A percentile compares a stretch with the other conserved stretches of the same genome.
Conservation (phyloP, 176 grass and related monocot genomes). For the Oryza meridionalis region DNA sequence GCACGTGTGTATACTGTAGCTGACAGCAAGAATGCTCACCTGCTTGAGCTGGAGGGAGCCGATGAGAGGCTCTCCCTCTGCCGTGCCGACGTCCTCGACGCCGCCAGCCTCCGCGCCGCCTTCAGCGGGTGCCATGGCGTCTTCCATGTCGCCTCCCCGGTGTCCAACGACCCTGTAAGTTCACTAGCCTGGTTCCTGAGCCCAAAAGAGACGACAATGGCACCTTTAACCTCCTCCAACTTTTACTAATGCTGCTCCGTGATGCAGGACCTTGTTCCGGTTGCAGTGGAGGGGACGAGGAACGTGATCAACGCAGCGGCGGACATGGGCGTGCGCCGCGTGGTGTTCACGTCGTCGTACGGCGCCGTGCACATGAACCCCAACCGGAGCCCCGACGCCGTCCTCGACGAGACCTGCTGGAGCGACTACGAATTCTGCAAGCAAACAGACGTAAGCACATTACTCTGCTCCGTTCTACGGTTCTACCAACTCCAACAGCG, state of each 20-base stretch:
- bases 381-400: slow-evolving; percentile 49
- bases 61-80: slow-evolving; percentile 3
- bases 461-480: neutral
- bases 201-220: neutral
- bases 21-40: slow-evolving; percentile 50
- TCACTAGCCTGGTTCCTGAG: neutral
- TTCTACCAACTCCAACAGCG: neutral
- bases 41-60: slow-evolving; percentile 33
- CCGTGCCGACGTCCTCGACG: no score
- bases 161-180: slow-evolving; percentile 42
- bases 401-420: slow-evolving; percentile 64
- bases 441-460: slow-evolving; percentile 16
- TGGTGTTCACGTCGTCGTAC: slow-evolving; percentile 56
- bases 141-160: slow-evolving; percentile 64
- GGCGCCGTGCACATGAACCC: slow-evolving; percentile 75
- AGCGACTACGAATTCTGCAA: slow-evolving; percentile 65
- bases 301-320: slow-evolving; percentile 52
- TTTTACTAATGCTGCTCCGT: neutral
- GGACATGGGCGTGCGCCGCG: slow-evolving; percentile 25
- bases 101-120: slow-evolving; percentile 19
- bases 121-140: slow-evolving; percentile 56
- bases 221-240: neutral
- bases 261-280: slow-evolving; percentile 26
- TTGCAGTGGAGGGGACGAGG: slow-evolving; percentile 50
- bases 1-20: neutral